phyloP scores from a whole-genome alignment of 2,329 filamentous ascomycete genomes.

The Aspergillus neotritici region DNA sequence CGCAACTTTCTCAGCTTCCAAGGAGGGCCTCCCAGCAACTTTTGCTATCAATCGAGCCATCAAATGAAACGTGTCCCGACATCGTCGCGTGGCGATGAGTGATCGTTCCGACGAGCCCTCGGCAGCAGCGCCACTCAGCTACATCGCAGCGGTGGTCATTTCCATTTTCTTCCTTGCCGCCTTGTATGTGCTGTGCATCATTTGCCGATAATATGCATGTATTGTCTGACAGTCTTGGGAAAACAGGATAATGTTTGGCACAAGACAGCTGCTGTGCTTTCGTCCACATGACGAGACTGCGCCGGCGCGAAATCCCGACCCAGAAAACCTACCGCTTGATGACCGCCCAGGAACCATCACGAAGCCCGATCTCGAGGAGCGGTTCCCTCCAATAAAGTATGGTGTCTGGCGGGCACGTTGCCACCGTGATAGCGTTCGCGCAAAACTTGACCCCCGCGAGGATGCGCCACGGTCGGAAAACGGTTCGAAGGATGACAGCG shows the following conservation, averaged over 20 bases:
- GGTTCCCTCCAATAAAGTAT: conserved; percentile 13
- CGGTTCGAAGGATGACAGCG: no score
- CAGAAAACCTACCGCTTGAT: conserved; percentile 8
- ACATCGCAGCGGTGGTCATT: conserved; percentile 14
- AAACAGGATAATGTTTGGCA: no score
- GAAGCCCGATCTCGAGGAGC: conserved; percentile 8
- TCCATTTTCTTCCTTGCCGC: conserved; percentile 13
- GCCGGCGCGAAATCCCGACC: conserved; percentile 1
- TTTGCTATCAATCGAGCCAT: background rate
- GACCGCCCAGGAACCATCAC: conserved; percentile 5
- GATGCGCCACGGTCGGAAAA: background rate
- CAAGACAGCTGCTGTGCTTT: no score
- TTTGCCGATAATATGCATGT: no score
- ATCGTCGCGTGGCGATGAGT: no score
- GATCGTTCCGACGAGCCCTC: conserved; percentile 3
- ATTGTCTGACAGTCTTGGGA: no score
- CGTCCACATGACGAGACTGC: no score
- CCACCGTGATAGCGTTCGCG: no score
- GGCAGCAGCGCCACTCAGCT: conserved; percentile 12
- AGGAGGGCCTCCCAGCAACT: no score
- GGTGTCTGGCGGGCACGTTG: conserved; percentile 7
- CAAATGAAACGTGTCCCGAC: no score
- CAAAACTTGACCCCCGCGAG: background rate
- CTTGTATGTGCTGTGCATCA: conserved; percentile 9
- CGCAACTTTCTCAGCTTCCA: no score